Evolutionary conservation across 1,284 basidiomycete genomes (phyloP), one percentile per base, ranked within the genome.

Genomic region (Amylostereum areolatum): DNA sequence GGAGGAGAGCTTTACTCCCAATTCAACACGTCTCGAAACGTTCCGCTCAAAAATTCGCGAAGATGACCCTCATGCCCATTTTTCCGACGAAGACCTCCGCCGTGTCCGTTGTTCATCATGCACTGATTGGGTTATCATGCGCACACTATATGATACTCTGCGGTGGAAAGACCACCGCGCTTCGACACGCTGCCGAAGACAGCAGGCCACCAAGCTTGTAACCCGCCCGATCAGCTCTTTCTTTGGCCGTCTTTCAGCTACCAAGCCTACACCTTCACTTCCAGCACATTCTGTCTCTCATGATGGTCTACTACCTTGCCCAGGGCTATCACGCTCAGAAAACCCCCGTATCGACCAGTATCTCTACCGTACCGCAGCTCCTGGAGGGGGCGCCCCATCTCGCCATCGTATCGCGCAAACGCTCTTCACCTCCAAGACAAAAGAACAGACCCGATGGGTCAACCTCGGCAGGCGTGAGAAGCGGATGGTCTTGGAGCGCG

Each of bases 151-250:
- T 25, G 51, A 52, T 30, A 4, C 37, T 9, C 30, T 28, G 6
- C 40, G 46, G 2, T 53, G 52, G 52, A 47, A 47, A 18, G 46
- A 50, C 2, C 52, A 53, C 30, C 49, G 52, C 1, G 24, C 6
- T 9, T 37, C 52, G 2, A 6, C 3, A n/a, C 47, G 45, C 11
- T 53, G 52, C 32, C 2, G 6, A 18, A 5, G 18, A 3, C 25
- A 25, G 3, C 46, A 37, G 2, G 9, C 46, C 5, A 33, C 3
- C 12, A 29, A 39, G 3, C 28, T 47, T 5, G 7, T 18, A 9
- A 41, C 25, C n/a, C 31, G 25, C 12, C 33, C 46, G 5, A 29
- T 47, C 5, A 29, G 5, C 8, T n/a, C 36, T 3, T 47, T 40
- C 29, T 47, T 47, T 33, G 12, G 27, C 2, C 27, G 35, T 12